A percentile compares a stretch with the other conserved stretches of the same genome.
Conservation (phyloP, 495 filamentous ascomycete species). For the Podospora anserina region DNA sequence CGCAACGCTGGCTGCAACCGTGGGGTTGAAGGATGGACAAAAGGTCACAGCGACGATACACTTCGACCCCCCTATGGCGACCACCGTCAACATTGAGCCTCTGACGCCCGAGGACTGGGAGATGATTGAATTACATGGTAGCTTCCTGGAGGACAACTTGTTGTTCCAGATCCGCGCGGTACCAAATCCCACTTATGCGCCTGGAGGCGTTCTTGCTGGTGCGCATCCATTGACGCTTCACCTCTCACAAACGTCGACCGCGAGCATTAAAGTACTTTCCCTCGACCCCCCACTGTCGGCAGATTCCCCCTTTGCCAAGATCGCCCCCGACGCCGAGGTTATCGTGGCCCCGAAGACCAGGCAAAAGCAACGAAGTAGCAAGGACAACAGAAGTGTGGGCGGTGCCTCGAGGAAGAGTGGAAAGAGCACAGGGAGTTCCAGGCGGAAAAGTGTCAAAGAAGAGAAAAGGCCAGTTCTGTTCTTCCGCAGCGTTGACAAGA, state of each 20-base stretch:
- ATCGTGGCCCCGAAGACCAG: slow-evolving; percentile 87
- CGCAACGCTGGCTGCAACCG: slow-evolving; percentile 75
- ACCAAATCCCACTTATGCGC: slow-evolving; percentile 71
- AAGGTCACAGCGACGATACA: slow-evolving; percentile 73
- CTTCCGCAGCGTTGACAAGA: slow-evolving; percentile 71
- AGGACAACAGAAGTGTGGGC: slow-evolving; percentile 67
- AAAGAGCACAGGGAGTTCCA: slow-evolving; percentile 67
- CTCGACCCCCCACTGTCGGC: slow-evolving; percentile 67
- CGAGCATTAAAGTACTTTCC: slow-evolving; percentile 81
- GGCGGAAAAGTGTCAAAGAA: slow-evolving; percentile 57
- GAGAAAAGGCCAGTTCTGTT: slow-evolving; percentile 64
- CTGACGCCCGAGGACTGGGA: slow-evolving; percentile 96
- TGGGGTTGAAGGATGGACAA: slow-evolving; percentile 79
- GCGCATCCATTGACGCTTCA: slow-evolving; percentile 86
- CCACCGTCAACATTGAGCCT: slow-evolving; percentile 94
- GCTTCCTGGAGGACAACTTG: slow-evolving; percentile 90
- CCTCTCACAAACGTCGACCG: slow-evolving; percentile 91
- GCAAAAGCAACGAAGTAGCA: slow-evolving; percentile 46
- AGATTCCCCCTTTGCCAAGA: slow-evolving; percentile 79
- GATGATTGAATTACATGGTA: slow-evolving; percentile 95
- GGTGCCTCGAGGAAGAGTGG: slow-evolving; percentile 66
- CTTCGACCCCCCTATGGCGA: slow-evolving; percentile 81
- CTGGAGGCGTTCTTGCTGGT: slow-evolving; percentile 38
- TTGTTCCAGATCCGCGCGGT: slow-evolving; percentile 89
- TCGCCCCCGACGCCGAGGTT: slow-evolving; percentile 89